Conservation (phyloP, 2,329 filamentous ascomycete species). For the Zymoseptoria tritici region DNA sequence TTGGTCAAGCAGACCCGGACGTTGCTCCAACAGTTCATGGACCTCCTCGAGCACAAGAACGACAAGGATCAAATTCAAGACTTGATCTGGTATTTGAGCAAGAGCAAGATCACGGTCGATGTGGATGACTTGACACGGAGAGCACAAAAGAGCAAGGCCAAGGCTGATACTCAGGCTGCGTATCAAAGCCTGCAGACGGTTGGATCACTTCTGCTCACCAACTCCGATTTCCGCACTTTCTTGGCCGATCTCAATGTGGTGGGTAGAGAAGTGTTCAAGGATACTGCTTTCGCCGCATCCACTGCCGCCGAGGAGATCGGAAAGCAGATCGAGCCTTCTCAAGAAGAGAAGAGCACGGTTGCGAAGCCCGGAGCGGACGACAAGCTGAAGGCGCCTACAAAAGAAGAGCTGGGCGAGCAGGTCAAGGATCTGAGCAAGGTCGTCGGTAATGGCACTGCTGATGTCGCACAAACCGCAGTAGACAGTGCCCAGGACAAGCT, state of each 20-base stretch:
- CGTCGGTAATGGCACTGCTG: slow-evolving; percentile 38
- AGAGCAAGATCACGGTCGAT: slow-evolving; percentile 64
- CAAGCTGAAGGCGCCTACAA: slow-evolving; percentile 44
- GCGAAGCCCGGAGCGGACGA: slow-evolving; percentile 46
- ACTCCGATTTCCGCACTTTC: slow-evolving; percentile 83
- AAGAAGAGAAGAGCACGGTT: slow-evolving; percentile 50
- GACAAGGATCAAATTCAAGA: slow-evolving; percentile 79
- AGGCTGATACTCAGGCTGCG: slow-evolving; percentile 65
- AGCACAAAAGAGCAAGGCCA: slow-evolving; percentile 56
- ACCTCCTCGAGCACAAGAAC: slow-evolving; percentile 79
- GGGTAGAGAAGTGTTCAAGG: slow-evolving; percentile 75
- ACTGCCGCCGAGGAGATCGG: slow-evolving; percentile 67
- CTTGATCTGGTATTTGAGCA: slow-evolving; percentile 76
- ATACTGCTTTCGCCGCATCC: slow-evolving; percentile 74
- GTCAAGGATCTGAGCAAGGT: slow-evolving; percentile 39
- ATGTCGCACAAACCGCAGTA: slow-evolving; percentile 51
- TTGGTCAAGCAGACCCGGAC: slow-evolving; percentile 64
- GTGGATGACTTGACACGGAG: slow-evolving; percentile 54
- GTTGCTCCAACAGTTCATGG: slow-evolving; percentile 72
- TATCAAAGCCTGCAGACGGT: slow-evolving; percentile 79
- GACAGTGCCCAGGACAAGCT: slow-evolving; percentile 69
- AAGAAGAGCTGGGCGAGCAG: slow-evolving; percentile 53
- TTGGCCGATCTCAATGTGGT: slow-evolving; percentile 72
- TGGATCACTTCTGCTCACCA: slow-evolving; percentile 75
- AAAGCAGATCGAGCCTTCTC: slow-evolving; percentile 62